Evolutionary conservation across 1,284 basidiomycete genomes (phyloP), one percentile per base, ranked within the genome.

Genomic region (Phylloporus sp.): DNA sequence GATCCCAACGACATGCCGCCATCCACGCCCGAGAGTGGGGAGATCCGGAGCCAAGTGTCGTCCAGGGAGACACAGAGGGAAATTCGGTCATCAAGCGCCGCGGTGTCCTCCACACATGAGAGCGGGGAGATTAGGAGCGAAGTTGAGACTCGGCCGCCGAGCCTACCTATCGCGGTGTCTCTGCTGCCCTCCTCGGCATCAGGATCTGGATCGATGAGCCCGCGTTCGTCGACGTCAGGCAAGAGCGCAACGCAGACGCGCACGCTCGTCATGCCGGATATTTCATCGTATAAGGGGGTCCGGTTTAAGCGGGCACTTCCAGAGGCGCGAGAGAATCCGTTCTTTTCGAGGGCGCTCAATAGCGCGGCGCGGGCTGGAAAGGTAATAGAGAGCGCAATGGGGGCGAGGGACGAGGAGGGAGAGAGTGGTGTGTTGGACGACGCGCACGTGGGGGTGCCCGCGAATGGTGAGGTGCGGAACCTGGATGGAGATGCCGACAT

Each of bases 301-400:
- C 65, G 69, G 47, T 72, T 71, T 44, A 75, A 58, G 42, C 65
- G 72, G 5, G 39, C 64, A 5, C 29, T 47, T n/a, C 55, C 31
- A 0, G 64, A 61, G 20, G 42, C 39, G 31, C 32, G 65, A 22
- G 66, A 68, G 8, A 75, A 74, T 20, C 6, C 69, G 17, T 72
- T 72, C 63, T 72, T 74, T 46, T 72, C 73, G 26, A 64, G 74
- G 28, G 71, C 62, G 7, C 47, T 74, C 56, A 50, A 17, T 31
- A 39, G 66, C 17, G 15, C 22, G 8, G 6, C n/a, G 8, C 60
- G 51, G 2, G 1, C 61, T 52, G 44, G 20, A 8, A 68, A 62
- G 4, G 51, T 24, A 3, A 26, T 32, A 4, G 44, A 24, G 26
- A 52, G 28, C 20, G n/a, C 17, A 6, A 15, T 15, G 34, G 58